Percentiles rank a stretch among this genome's conserved stretches.
Conservation (phyloP, 1,284 basidiomycete genomes). For the Apiotrichum sp. region DNA sequence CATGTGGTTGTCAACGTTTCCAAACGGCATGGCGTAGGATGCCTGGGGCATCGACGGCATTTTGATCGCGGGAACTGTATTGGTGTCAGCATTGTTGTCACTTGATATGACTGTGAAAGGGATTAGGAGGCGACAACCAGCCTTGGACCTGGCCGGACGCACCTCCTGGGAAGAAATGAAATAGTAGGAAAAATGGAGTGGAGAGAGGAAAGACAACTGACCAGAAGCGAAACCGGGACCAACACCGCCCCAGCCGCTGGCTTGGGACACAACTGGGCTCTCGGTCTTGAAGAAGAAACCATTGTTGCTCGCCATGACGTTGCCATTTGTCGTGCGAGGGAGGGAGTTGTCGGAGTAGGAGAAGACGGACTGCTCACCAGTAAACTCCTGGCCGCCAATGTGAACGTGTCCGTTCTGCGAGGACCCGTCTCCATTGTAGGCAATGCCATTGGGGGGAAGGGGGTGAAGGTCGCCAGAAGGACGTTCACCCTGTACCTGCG, state of each 20-base stretch:
- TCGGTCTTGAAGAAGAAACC: conserved; percentile 17
- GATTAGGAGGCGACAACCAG: too few species aligned
- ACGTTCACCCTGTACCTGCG: conserved; percentile 4
- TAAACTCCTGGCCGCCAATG: neutral
- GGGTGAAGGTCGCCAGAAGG: neutral
- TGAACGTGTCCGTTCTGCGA: conserved; percentile 6
- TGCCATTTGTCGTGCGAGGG: conserved; percentile 9
- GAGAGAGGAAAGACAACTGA: conserved; percentile 26
- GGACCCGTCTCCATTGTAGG: conserved; percentile 3
- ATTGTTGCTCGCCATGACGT: conserved; percentile 14
- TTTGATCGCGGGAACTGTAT: conserved; percentile 25
- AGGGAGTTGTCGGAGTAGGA: conserved; percentile 15
- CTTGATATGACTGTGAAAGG: conserved; percentile 2
- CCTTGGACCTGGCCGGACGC: neutral
- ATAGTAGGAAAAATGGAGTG: conserved; percentile 20
- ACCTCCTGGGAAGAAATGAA: conserved; percentile 1
- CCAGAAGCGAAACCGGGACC: conserved; percentile 26
- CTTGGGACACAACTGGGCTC: conserved; percentile 2
- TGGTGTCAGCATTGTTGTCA: conserved; percentile 28
- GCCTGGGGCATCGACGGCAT: conserved; percentile 18
- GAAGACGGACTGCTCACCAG: conserved; percentile 13
- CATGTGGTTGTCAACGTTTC: conserved; percentile 18
- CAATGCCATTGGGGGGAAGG: conserved; percentile 1
- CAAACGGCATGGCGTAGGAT: conserved; percentile 18
- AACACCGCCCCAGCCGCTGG: conserved; percentile 11